These are phyloP conservation scores for Dactylellina cionopaga DNA, from an alignment of 2,329 filamentous ascomycete genomes.

Conservation along the genomic window DNA sequence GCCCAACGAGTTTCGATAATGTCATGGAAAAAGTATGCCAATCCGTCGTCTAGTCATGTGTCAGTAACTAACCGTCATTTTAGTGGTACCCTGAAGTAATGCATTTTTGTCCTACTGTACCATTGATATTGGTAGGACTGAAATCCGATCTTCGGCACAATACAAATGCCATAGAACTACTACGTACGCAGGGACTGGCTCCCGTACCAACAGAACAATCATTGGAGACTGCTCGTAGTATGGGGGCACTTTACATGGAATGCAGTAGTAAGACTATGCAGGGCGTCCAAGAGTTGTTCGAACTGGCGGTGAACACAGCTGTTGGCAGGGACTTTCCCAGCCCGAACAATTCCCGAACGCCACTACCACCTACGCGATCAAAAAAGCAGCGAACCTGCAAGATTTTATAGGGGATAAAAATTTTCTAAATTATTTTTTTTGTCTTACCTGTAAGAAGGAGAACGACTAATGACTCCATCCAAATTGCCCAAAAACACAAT, in stretches of 20 bases:
- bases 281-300: slow-evolving; percentile 96
- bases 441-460: too few relatives aligned
- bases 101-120: slow-evolving; percentile 97
- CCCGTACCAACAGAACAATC: slow-evolving; percentile 94
- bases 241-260: slow-evolving; percentile 96
- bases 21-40: slow-evolving; percentile 91
- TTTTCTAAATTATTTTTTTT: too few relatives aligned
- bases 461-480: too few relatives aligned
- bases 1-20: slow-evolving; percentile 96
- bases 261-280: slow-evolving; percentile 98
- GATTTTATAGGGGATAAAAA: slow-evolving; percentile 43
- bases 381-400: slow-evolving; percentile 40
- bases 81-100: slow-evolving; percentile 99
- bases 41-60: slow-evolving; percentile 10
- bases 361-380: background rate
- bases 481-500: too few relatives aligned
- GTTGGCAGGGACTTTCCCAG: slow-evolving; percentile 74
- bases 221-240: slow-evolving; percentile 85
- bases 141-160: slow-evolving; percentile 97
- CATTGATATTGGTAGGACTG: slow-evolving; percentile 91
- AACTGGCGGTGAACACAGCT: slow-evolving; percentile 86
- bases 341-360: slow-evolving; percentile 5
- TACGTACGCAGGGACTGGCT: slow-evolving; percentile 96
- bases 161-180: slow-evolving; percentile 95
- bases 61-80: slow-evolving; percentile 8